phyloP scores from a whole-genome alignment of 768 basidiomycete genomes.

The Mycena venus region DNA sequence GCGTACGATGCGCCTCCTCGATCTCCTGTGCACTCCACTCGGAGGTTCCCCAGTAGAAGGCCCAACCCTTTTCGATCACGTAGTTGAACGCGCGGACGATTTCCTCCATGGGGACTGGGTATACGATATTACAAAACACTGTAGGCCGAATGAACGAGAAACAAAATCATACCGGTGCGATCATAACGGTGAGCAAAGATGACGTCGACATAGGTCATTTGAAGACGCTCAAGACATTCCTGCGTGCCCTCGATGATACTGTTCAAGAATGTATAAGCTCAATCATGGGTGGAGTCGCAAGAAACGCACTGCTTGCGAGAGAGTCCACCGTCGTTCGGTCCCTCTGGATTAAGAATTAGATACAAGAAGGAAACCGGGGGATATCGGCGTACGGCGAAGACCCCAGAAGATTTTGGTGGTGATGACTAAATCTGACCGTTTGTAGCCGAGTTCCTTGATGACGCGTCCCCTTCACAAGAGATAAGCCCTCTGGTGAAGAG shows the following conservation, averaged over 20 bases:
- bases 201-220: constrained; percentile 82
- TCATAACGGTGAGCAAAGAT: constrained; percentile 81
- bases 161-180: constrained; percentile 53
- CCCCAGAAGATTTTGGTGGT: constrained; percentile 91
- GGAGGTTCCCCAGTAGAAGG: constrained; percentile 82
- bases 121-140: neutral
- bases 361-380: neutral
- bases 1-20: constrained; percentile 76
- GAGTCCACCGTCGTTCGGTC: constrained; percentile 69
- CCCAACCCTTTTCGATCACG: constrained; percentile 81
- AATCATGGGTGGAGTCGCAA: neutral
- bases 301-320: constrained; percentile 69
- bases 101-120: constrained; percentile 77
- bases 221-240: constrained; percentile 75
- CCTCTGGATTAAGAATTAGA: constrained; percentile 36
- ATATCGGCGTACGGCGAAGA: constrained; percentile 44
- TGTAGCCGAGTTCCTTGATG: constrained; percentile 77
- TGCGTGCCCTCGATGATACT: constrained; percentile 84
- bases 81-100: constrained; percentile 86
- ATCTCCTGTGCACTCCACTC: constrained; percentile 84
- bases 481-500: neutral
- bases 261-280: neutral
- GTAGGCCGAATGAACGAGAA: neutral
- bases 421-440: constrained; percentile 77
- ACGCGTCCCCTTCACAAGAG: constrained; percentile 67